Conservation (phyloP, 2,329 filamentous ascomycete species). For the Rachicladosporium sp. region DNA sequence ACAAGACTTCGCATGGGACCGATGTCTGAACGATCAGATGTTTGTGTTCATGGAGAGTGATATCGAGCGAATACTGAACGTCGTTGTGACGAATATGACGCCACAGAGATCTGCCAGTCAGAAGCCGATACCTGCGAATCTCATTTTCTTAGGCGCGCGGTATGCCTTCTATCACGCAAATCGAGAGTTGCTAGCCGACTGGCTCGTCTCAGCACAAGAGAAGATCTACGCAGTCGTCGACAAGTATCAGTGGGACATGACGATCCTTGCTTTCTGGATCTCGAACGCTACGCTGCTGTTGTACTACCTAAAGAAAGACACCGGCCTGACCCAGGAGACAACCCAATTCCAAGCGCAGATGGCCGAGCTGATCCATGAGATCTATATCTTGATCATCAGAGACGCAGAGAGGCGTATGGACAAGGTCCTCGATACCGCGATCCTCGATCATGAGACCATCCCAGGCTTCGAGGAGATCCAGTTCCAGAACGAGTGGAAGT, state of each 20-base stretch:
- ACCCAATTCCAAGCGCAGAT: conserved; percentile 85
- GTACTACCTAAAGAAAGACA: conserved; percentile 93
- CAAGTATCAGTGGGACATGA: conserved; percentile 97
- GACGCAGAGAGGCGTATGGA: conserved; percentile 93
- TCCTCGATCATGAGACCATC: conserved; percentile 97
- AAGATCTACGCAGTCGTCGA: conserved; percentile 98
- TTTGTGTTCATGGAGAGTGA: conserved; percentile 97
- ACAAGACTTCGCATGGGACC: conserved; percentile 91
- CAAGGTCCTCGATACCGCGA: conserved; percentile 82
- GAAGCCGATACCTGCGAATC: conserved; percentile 93
- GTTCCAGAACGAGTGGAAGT: conserved; percentile 97
- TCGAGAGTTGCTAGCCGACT: conserved; percentile 66
- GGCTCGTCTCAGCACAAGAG: conserved; percentile 79
- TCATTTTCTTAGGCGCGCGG: conserved; percentile 86
- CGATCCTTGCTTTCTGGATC: conserved; percentile 95
- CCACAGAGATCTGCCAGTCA: conserved; percentile 88
- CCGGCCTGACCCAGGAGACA: conserved; percentile 66
- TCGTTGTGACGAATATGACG: conserved; percentile 96
- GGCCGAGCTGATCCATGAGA: conserved; percentile 91
- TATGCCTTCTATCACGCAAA: conserved; percentile 97
- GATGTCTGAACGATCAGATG: conserved; percentile 96
- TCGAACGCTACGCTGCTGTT: conserved; percentile 88
- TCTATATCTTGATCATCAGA: conserved; percentile 92
- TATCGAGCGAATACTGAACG: conserved; percentile 80
- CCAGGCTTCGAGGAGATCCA: conserved; percentile 93